phyloP scores from a whole-genome alignment of 2,329 filamentous ascomycete genomes.

The Penicillium palitans region DNA sequence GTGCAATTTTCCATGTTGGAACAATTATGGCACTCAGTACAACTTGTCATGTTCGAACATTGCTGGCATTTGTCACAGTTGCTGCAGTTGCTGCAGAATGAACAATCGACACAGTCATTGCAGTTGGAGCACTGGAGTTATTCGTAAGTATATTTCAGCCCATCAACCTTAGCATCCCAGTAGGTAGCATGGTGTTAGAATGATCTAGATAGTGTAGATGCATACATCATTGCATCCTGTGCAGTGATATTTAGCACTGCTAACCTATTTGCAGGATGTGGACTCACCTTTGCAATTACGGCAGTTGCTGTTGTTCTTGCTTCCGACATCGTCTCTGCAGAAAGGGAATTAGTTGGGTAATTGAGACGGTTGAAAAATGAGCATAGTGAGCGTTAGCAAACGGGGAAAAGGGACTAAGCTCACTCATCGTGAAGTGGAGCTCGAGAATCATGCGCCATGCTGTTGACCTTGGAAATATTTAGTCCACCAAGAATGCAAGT shows the following conservation, averaged over 20 bases:
- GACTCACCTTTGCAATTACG: not conserved
- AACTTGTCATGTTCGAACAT: conserved; percentile 1
- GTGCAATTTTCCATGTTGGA: not conserved
- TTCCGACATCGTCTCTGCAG: not conserved
- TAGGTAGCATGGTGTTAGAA: not conserved
- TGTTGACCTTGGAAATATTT: not conserved
- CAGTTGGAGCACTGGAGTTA: conserved; percentile 1
- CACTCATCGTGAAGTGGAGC: not conserved
- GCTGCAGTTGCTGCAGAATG: conserved; percentile 1
- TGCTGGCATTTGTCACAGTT: not conserved
- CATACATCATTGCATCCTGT: conserved; percentile 3
- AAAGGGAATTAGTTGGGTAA: not conserved
- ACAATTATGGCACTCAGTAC: not conserved
- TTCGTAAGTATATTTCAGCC: not conserved
- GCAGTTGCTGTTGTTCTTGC: conserved; percentile 1
- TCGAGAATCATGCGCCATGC: not conserved
- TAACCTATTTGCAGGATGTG: not conserved
- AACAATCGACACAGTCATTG: conserved; percentile 3
- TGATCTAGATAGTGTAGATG: not conserved
- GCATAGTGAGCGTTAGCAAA: not conserved
- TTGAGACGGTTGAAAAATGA: not conserved
- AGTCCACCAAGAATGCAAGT: not conserved
- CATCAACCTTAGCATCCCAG: not conserved
- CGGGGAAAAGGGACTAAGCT: not conserved
- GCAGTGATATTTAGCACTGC: not conserved